Evolutionary conservation across 441 rosid genomes (phyloP).

Genomic region (Adansonia grandidieri): DNA sequence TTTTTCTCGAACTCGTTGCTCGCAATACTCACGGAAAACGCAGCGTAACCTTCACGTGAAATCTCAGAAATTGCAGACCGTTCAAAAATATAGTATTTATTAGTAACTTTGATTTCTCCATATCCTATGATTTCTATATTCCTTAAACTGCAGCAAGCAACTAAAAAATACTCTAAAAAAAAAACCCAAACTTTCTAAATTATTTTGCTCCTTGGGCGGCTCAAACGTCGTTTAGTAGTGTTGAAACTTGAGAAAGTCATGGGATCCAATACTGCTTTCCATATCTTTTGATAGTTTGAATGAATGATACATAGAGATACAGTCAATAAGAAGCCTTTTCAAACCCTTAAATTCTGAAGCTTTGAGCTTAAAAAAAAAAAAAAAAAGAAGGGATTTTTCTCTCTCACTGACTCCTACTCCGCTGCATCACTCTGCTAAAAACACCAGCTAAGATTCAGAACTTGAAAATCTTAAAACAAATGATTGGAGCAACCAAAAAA

Average conservation of each 20-base stretch:
- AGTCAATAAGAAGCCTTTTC: not conserved
- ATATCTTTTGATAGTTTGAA: not conserved
- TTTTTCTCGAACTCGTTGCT: constrained; percentile 50
- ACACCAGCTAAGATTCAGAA: not conserved
- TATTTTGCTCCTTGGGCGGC: constrained; percentile 31
- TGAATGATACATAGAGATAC: not conserved
- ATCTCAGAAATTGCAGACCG: constrained; percentile 47
- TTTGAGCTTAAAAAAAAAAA: not conserved
- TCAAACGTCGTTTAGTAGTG: constrained; percentile 29
- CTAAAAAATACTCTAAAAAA: not conserved
- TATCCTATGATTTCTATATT: constrained; percentile 32
- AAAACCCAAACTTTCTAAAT: not conserved
- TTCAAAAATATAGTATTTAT: not conserved
- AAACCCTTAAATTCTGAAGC: constrained; percentile 3
- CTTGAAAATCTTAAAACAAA: constrained; percentile 20
- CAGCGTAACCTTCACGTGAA: constrained; percentile 60
- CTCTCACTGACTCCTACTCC: not conserved
- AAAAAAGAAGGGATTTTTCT: not conserved
- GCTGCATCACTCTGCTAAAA: not conserved
- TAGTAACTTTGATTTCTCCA: no score
- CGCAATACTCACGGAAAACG: constrained; percentile 57
- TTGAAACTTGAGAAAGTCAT: constrained; percentile 21
- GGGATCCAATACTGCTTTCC: constrained; percentile 28
- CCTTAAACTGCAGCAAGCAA: constrained; percentile 26
- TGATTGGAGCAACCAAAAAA: constrained; percentile 1